Base-by-base conservation (phyloP, 192 early-diverging fungal genomes). In the Coemansia sp. region DNA sequence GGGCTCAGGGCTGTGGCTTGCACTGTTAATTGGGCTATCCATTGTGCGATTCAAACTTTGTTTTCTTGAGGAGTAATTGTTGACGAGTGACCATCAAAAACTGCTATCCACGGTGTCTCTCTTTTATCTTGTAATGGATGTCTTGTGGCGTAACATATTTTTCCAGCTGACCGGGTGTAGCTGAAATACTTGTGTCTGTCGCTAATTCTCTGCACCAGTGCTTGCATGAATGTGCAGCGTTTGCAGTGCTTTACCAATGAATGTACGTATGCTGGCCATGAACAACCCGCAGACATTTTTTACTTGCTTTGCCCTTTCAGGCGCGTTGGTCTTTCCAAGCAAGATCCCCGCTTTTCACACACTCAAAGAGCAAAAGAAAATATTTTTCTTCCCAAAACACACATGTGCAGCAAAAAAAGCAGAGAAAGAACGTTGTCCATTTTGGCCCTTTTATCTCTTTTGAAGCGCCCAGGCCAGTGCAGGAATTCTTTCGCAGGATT, bases 341-440 rank as follows among this genome's bases (percentile, higher is more conserved):
- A 45, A n/a, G 14, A 45, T n/a, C 4, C 7, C 32, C 41, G 41
- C 41, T 45, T 45, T 45, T 45, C 41, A 3, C 14, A 2, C 14
- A 4, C 41, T 45, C 14, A 45, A 45, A 45, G 41, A 15, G 14
- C 41, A 45, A 45, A 41, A 15, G 19, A 52, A 52, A 52, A 52
- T 23, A 50, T 50, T 50, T 52, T n/a, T 52, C 3, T 17, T 22
- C 53, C 15, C 21, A 11, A 25, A 22, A 27, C 9, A 24, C 25
- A 55, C 27, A 25, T 55, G 53, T 17, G 12, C 53, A n/a, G 10
- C 12, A 55, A 55, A 21, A 21, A 21, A 55, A 15, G 9, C 14
- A 55, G 21, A 65, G 21, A 39, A 66, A 58, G 41, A 12, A 45
- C 12, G 41, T 45, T 35, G 32, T 35, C 32, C 32, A 35, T 35